Evolutionary conservation across 1,284 basidiomycete species (phyloP).

Genomic region (Ceratobasidium sp.): DNA sequence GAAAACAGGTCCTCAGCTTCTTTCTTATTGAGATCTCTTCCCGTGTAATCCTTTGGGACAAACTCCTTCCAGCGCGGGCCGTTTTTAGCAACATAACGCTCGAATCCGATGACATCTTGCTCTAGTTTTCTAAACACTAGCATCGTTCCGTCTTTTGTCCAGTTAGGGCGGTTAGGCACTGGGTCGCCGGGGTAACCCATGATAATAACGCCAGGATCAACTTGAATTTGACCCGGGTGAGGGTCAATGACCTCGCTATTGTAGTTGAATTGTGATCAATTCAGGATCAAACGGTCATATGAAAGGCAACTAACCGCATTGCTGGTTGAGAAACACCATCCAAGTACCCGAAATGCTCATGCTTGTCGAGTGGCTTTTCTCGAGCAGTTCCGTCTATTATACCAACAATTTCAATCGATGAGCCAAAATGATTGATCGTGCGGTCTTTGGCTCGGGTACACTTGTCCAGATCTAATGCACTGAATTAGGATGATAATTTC

Average conservation of each 20-base stretch:
- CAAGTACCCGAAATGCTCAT: slow-evolving; percentile 39
- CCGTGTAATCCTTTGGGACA: not conserved
- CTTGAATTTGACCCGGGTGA: not conserved
- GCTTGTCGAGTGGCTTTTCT: slow-evolving; percentile 3
- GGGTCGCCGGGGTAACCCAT: slow-evolving; percentile 32
- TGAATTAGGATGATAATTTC: not conserved
- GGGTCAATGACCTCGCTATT: not conserved
- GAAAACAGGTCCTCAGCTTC: slow-evolving; percentile 44
- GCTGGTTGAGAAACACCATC: slow-evolving; percentile 41
- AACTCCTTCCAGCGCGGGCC: not conserved
- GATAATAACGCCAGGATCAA: slow-evolving; percentile 26
- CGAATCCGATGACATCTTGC: not conserved
- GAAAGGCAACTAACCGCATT: slow-evolving; percentile 32
- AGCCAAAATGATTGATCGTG: not conserved
- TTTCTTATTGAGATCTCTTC: slow-evolving; percentile 11
- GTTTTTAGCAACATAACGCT: not conserved
- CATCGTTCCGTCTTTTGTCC: slow-evolving; percentile 49
- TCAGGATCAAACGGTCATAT: no score
- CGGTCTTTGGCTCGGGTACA: not conserved
- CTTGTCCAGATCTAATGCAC: not conserved
- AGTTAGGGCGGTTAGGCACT: slow-evolving; percentile 42
- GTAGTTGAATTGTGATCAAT: not conserved
- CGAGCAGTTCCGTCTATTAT: not conserved
- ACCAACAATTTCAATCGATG: slow-evolving; percentile 2
- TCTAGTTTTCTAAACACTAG: slow-evolving; percentile 49